phyloP scores from a whole-genome alignment of 257 asterid species.

The Solanum appendiculatum region DNA sequence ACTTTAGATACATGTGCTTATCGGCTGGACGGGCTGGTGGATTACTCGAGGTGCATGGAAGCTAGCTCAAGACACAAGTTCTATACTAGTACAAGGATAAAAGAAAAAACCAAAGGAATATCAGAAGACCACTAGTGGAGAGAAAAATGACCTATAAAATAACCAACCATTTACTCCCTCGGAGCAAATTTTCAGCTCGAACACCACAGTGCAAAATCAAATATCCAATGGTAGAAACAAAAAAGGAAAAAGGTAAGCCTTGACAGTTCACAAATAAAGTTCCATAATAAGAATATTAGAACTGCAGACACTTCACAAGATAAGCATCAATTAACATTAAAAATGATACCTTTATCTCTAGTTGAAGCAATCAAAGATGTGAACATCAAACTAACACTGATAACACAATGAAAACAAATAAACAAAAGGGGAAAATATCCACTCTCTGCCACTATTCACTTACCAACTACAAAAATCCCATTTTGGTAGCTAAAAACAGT shows the following conservation, averaged over 20 bases:
- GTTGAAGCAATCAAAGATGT: conserved; percentile 41
- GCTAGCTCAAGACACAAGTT: not conserved
- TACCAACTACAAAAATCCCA: not conserved
- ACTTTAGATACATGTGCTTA: not conserved
- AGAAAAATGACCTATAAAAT: not conserved
- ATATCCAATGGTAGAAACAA: not conserved
- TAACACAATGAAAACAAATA: not conserved
- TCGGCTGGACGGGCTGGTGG: not conserved
- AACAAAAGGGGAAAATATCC: not conserved
- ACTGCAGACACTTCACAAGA: conserved; percentile 1
- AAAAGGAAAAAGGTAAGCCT: not conserved
- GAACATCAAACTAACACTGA: conserved; percentile 6
- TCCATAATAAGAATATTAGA: not conserved
- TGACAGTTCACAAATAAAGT: not conserved
- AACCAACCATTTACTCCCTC: not conserved
- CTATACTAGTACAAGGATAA: not conserved
- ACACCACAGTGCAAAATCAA: not conserved
- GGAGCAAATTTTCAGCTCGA: not conserved
- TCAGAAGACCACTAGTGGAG: not conserved
- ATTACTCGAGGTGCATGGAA: not conserved
- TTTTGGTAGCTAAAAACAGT: not conserved
- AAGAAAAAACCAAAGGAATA: not conserved
- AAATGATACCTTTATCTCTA: conserved; percentile 33
- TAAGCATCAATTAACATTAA: conserved; percentile 13
- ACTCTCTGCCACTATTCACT: not conserved